phyloP scores from a whole-genome alignment of 1,284 basidiomycete genomes.

The Irpex sp. region DNA sequence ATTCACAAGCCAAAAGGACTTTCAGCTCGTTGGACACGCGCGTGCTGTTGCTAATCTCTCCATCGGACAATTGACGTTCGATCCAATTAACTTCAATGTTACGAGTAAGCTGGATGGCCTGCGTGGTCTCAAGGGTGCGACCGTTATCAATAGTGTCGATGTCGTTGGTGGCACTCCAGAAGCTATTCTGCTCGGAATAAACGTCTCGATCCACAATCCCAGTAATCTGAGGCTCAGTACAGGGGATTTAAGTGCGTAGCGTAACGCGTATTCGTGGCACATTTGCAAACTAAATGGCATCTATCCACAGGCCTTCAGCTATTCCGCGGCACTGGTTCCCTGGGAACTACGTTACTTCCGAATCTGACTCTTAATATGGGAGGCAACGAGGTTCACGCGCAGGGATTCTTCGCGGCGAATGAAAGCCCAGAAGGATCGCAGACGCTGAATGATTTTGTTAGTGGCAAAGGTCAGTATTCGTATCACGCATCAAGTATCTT shows the following conservation, averaged over 20 bases:
- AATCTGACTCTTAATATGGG: constrained; percentile 57
- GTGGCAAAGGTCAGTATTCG: constrained; percentile 40
- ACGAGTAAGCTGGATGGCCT: constrained; percentile 64
- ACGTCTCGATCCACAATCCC: constrained; percentile 68
- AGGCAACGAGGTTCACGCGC: constrained; percentile 49
- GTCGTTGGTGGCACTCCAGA: constrained; percentile 67
- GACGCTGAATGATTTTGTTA: constrained; percentile 71
- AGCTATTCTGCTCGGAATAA: constrained; percentile 59
- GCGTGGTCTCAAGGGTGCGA: constrained; percentile 57
- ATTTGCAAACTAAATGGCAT: background rate
- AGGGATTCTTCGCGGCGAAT: constrained; percentile 54
- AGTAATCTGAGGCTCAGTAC: constrained; percentile 63
- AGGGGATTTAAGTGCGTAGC: constrained; percentile 56
- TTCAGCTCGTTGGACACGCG: constrained; percentile 63
- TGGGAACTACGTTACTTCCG: constrained; percentile 61
- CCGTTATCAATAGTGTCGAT: constrained; percentile 62
- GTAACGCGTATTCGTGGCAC: too few species aligned
- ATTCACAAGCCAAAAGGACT: constrained; percentile 26
- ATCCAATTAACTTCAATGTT: constrained; percentile 75
- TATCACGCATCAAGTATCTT: background rate
- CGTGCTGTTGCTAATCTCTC: constrained; percentile 64
- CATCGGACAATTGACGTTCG: constrained; percentile 67
- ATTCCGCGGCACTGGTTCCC: constrained; percentile 41
- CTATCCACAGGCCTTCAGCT: constrained; percentile 48
- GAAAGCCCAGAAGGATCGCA: constrained; percentile 56